Conservation (phyloP, 768 basidiomycete genomes). For the Boletus reticuloceps region DNA sequence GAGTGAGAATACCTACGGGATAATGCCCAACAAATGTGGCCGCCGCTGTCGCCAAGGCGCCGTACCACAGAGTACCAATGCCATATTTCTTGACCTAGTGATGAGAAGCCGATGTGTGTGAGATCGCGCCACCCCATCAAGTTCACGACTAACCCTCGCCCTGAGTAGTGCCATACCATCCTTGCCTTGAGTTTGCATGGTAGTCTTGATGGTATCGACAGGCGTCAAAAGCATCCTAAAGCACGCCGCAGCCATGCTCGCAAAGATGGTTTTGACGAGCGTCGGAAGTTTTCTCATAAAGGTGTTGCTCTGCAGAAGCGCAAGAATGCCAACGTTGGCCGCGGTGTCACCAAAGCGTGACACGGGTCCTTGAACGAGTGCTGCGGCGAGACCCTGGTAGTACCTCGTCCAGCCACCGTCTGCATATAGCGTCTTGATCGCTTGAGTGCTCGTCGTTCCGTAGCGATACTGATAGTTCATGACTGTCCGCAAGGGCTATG, state of each 20-base stretch:
- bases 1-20: conserved; percentile 49
- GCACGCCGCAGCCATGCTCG: conserved; percentile 71
- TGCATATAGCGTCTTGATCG: conserved; percentile 62
- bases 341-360: conserved; percentile 94
- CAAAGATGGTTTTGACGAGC: conserved; percentile 75
- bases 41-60: conserved; percentile 86
- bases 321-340: conserved; percentile 89
- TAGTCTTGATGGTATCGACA: conserved; percentile 93
- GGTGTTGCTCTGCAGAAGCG: conserved; percentile 73
- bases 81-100: conserved; percentile 70
- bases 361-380: conserved; percentile 81
- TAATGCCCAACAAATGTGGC: conserved; percentile 94
- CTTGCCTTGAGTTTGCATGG: conserved; percentile 87
- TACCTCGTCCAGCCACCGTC: conserved; percentile 84
- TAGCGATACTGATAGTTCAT: conserved; percentile 98
- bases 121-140: neutral
- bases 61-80: conserved; percentile 80
- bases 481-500: conserved; percentile 83
- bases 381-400: conserved; percentile 85
- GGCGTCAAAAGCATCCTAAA: conserved; percentile 94
- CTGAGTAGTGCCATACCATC: conserved; percentile 64
- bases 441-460: conserved; percentile 70
- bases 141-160: conserved; percentile 47
- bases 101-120: neutral
- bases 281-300: conserved; percentile 64